These are phyloP conservation scores for Nicotiana attenuata DNA, from an alignment of 257 asterid species.

Conservation along the genomic window DNA sequence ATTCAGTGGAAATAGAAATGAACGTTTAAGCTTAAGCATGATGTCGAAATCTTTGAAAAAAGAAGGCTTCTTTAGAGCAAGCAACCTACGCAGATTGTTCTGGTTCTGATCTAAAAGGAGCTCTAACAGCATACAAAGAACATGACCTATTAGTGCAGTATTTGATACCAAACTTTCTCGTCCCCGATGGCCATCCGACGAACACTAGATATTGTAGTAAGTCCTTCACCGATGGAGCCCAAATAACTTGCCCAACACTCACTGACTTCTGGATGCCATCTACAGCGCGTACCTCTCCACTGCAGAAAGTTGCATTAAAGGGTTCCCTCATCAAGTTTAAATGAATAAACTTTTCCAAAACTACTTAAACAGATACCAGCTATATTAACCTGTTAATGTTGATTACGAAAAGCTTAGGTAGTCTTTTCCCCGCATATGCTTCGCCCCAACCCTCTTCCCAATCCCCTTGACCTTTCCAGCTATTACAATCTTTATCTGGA, in stretches of 20 bases:
- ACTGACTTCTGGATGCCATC: constrained; percentile 51
- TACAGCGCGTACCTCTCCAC: constrained; percentile 64
- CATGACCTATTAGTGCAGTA: constrained; percentile 85
- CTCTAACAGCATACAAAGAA: constrained; percentile 69
- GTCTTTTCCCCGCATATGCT: constrained; percentile 78
- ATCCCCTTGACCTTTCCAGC: constrained; percentile 87
- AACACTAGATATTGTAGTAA: constrained; percentile 53
- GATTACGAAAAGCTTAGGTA: constrained; percentile 79
- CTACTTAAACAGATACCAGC: constrained; percentile 4
- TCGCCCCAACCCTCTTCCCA: constrained; percentile 99
- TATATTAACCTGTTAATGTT: constrained; percentile 41
- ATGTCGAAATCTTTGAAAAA: neutral
- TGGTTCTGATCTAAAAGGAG: constrained; percentile 47
- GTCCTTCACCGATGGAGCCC: constrained; percentile 65
- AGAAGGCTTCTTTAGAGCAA: neutral
- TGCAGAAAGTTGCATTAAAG: constrained; percentile 29
- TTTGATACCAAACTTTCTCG: constrained; percentile 75
- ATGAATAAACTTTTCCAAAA: neutral
- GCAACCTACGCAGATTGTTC: constrained; percentile 30
- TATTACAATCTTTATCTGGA: constrained; percentile 58
- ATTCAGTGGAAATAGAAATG: neutral
- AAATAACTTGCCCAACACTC: constrained; percentile 85
- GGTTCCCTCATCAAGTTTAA: neutral
- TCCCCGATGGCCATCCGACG: constrained; percentile 85
- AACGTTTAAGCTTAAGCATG: neutral